Evolutionary conservation across 2,329 filamentous ascomycete genomes (phyloP), one percentile per base, ranked within the genome.

Genomic region (Parasarocladium wereldwijsianum): DNA sequence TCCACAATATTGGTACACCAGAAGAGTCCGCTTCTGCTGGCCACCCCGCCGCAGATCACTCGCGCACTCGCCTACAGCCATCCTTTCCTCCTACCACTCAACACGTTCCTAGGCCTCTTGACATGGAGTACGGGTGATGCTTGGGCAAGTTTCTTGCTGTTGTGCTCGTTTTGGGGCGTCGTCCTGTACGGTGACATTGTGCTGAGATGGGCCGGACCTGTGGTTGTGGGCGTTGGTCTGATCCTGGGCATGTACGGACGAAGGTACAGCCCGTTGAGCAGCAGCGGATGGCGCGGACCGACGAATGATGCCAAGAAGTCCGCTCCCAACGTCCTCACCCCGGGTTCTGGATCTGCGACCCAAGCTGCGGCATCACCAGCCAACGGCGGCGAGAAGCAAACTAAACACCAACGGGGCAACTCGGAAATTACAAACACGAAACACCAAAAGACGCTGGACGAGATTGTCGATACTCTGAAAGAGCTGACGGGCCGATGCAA

Each of bases 1-100:
- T 92, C 84, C 12, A 92, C 84, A 34, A 86, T 98, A 42, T 74
- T 96, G 42, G 86, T 98, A 13, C 86, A 96, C 54, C 87, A 93
- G 52, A 98, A 96, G 57, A 93, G 84, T 11, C 90, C 90, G 8
- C 58, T 98, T 26, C 67, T 98, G 12, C 76, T 93, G 35, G 85
- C 87, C 11, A 98, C 90, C 8, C 90, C 90, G 24, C 90, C 90
- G 2, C 83, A 93, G 49, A 78, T 98, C 50, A 98, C 90, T 3
- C 74, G 90, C 42, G 86, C 87, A 10, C 66, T 98, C 36, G 87
- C 87, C 39, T 94, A 96, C 51, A 93, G 86, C 38, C 87, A 98
- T 49, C 86, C 90, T 0, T 96, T 94, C 49, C 64, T 98, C 6
- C 62, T 93, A 6, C 85, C 86, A 5, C 61, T 96, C 34, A 96